Evolutionary conservation across 768 basidiomycete genomes (phyloP), one percentile per base, ranked within the genome.

Genomic region (Dentipellis fragilis): DNA sequence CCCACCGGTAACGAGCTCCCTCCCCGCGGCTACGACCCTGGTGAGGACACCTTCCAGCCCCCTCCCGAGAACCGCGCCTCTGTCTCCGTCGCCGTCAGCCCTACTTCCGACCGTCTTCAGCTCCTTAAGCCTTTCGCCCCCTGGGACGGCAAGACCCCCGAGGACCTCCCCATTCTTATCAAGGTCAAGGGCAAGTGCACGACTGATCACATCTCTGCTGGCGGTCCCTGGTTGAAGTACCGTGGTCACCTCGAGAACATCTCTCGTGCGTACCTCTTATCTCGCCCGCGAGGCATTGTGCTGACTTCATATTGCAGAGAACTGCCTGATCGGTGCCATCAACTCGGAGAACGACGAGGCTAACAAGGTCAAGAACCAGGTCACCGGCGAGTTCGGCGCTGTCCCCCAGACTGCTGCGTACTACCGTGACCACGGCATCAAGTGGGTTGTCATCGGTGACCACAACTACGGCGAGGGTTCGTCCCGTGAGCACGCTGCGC

Each of bases 181-280:
- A 99, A 99, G 81, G 96, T 91, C 62, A 80, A 84, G 77, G 95
- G 95, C 80, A 99, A 99, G 79, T 99, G 96, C 88, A 99, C 92
- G 42, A 93, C 93, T 61, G 93, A 95, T 70, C 92, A 95, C 72
- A 93, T 95, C 71, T 89, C 87, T 58, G 94, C 94, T 68, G 95
- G 94, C 77, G 95, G 95, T 57, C 95, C 95, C 47, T 98, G 95
- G 95, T 83, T 98, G 76, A 97, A 97, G 76, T 98, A 94, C 80
- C 92, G 95, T 77, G 95, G 95, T 59, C 95, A 98, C 73, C 85
- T 97, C 66, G 81, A 96, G 71, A 98, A 97, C 79, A 98, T 96
- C 69, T 96, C 94, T 35, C 90, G 89, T 89, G 59, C 59, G 2
- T 12, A 10, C 5, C 37, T 58, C 52, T n/a, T 50, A 54, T 62